Conservation (phyloP, 495 filamentous ascomycete species). For the Clohesyomyces aquaticus region DNA sequence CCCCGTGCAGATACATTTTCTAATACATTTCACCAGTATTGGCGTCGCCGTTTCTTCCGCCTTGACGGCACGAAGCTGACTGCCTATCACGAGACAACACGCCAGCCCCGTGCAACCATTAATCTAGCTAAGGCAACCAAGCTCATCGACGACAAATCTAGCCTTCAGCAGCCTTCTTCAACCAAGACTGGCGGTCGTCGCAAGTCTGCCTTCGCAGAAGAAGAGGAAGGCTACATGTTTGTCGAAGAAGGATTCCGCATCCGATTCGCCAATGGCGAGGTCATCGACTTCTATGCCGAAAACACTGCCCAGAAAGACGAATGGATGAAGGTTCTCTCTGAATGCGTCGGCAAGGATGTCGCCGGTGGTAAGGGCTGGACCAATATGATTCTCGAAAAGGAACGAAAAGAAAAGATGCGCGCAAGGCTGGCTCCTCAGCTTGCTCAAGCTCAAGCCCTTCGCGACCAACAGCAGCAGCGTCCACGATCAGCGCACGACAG, state of each 20-base stretch:
- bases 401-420: slow-evolving; percentile 39
- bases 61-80: slow-evolving; percentile 88
- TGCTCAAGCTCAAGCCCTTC: slow-evolving; percentile 39
- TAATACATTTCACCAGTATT: slow-evolving; percentile 68
- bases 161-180: slow-evolving; percentile 68
- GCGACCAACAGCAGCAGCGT: slow-evolving; percentile 17
- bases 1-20: background rate
- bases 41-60: slow-evolving; percentile 97
- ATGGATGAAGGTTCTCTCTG: slow-evolving; percentile 90
- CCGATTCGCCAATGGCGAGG: slow-evolving; percentile 94
- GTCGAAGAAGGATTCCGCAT: slow-evolving; percentile 99
- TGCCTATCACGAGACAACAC: slow-evolving; percentile 92
- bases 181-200: slow-evolving; percentile 75
- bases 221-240: slow-evolving; percentile 99
- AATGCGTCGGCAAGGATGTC: slow-evolving; percentile 75
- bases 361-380: slow-evolving; percentile 68
- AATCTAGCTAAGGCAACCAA: slow-evolving; percentile 92
- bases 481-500: slow-evolving; percentile 25
- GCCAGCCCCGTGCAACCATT: slow-evolving; percentile 94
- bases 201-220: slow-evolving; percentile 94
- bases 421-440: slow-evolving; percentile 28
- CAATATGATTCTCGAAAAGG: slow-evolving; percentile 71
- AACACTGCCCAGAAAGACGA: slow-evolving; percentile 79
- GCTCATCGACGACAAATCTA: slow-evolving; percentile 88
- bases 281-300: slow-evolving; percentile 98